phyloP scores from a whole-genome alignment of 176 grass and related monocot species.

The Carex littledalei region DNA sequence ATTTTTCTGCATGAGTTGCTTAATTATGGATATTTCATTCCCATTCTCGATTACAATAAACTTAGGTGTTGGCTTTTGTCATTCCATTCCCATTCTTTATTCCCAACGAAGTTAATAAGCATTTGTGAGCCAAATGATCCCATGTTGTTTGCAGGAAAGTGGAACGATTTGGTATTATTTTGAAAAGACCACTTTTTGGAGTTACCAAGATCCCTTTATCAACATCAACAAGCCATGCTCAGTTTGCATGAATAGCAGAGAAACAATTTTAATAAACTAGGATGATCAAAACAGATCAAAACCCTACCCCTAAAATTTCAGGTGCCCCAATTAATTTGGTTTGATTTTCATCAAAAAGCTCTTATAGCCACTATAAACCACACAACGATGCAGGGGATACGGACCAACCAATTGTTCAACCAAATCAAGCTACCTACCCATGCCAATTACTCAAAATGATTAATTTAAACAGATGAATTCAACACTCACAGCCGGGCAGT shows the following conservation, averaged over 20 bases:
- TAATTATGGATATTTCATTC: too few species aligned
- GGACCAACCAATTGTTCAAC: background rate
- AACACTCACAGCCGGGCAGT: conserved; percentile 43
- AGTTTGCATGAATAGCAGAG: background rate
- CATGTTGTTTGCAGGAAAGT: too few species aligned
- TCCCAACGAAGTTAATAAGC: too few species aligned
- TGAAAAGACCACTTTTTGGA: too few species aligned
- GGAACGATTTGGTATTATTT: too few species aligned
- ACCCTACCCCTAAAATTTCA: background rate
- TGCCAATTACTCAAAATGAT: background rate
- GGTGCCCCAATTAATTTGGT: background rate
- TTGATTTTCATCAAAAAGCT: background rate
- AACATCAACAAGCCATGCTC: too few species aligned
- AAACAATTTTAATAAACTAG: background rate
- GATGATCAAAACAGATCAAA: background rate
- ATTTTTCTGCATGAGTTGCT: too few species aligned
- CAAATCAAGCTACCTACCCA: background rate
- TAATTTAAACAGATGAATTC: background rate
- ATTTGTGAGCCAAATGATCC: too few species aligned
- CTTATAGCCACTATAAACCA: background rate
- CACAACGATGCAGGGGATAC: background rate
- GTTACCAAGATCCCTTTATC: too few species aligned
- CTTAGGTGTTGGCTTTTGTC: too few species aligned
- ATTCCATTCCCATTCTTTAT: too few species aligned
- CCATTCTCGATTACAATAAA: too few species aligned